Evolutionary conservation across 306 rosid genomes (phyloP), one percentile per base, ranked within the genome.

Genomic region (Prunus campanulata): DNA sequence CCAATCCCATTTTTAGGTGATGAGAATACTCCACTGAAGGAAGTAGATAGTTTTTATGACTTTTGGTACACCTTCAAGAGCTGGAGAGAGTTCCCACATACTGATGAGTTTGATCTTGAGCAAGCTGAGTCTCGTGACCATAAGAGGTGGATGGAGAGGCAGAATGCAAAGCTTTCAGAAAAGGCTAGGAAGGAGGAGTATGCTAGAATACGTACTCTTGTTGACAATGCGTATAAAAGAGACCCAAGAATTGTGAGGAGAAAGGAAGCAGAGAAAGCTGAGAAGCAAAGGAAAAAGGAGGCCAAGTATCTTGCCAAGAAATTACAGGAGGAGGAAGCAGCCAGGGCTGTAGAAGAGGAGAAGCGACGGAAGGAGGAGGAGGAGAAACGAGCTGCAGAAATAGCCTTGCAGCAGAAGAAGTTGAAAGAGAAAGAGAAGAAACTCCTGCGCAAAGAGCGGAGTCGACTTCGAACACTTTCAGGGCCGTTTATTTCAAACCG

Each of bases 81-180:
- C 75, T 96, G 99, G 98, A 89, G 99, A 77, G 99, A 96, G 93
- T 96, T 96, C 79, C 97, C 99, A 60, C 99, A 96, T 76, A 87
- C 89, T 63, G 99, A 96, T 68, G 99, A 96, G 83, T 96, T 83
- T 87, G 99, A 96, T 81, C 83, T 92, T 48, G 99, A 96, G 88
- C 97, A 96, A 86, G 93, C 99, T 13, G 99, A 96, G 80, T 89
- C 97, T 72, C 92, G 98, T 79, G 99, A 96, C 77, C 98, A 96
- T 68, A 91, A 54, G 86, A 87, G 99, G 83, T 96, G 98, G 98
- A 96, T 96, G 98, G 99, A 96, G 84, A 96, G 99, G 84, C 98
- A 92, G 83, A 96, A 92, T 87, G 93, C 91, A 24, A 96, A 96
- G 72, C 91, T 92, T 77, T 44, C 97, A 0, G 99, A 96, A 77